Evolutionary conservation across 345 rosid genomes (phyloP), one percentile per base, ranked within the genome.

Genomic region (Excoecaria cochinchinensis): DNA sequence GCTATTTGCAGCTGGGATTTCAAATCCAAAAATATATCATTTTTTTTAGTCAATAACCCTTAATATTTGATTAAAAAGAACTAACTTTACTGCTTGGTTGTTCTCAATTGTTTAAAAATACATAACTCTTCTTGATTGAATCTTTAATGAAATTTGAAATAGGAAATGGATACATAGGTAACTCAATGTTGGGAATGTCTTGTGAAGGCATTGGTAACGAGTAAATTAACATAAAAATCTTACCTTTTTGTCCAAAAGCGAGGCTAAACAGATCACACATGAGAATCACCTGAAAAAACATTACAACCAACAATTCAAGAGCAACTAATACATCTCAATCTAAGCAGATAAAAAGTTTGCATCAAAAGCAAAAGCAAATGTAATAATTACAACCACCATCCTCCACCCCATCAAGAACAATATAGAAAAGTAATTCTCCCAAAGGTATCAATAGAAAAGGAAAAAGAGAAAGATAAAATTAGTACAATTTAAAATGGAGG

Each of bases 351-450:
- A 74, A 70, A 84, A 59, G 87, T 79, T 59, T 76, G 79, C 85
- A 75, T 74, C 81, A 70, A 88, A 84, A 78, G 85, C 84, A 84
- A 77, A 82, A 80, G 75, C 40, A 14, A 57, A 75, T 74, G 77
- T 56, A 77, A 87, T 87, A 86, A 86, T 83, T 84, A 87, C 86
- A 83, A 74, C 78, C 78, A 82, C 83, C 87, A 83, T 80, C 61
- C 42, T 77, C 80, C 85, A 78, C 83, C 86, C 1, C 78, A 82
- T 81, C 86, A 81, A 70, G 78, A 79, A 76, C 81, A 86, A 64
- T 22, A 79, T 62, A 24, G 56, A 77, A 77, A 79, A 81, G 70
- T 67, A 62, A 59, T 68, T 76, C 79, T 77, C 81, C 76, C 78
- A 48, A 76, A 67, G 75, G 75, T 72, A 70, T 79, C 46, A 31